phyloP scores from a whole-genome alignment of 2,329 filamentous ascomycete genomes.

The Sclerotinia nivalis region DNA sequence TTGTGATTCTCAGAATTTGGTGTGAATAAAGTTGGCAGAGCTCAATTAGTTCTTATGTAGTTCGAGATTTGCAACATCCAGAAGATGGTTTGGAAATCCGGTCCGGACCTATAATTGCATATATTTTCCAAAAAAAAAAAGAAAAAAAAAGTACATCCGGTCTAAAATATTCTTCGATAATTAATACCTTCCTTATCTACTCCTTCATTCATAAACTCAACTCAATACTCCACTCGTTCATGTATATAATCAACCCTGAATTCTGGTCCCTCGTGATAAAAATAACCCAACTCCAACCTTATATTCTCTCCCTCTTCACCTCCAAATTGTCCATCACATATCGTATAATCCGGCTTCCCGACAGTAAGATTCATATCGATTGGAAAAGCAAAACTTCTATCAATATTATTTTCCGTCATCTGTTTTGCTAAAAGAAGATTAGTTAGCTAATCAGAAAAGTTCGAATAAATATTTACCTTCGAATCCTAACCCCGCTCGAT shows the following conservation, averaged over 20 bases:
- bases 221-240: constrained; percentile 22
- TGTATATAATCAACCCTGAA: constrained; percentile 27
- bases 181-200: too few species aligned
- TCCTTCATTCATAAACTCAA: background rate
- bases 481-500: constrained; percentile 21
- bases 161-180: too few species aligned
- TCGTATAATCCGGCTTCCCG: constrained; percentile 7
- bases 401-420: constrained; percentile 7
- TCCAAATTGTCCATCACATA: background rate
- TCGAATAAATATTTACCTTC: background rate
- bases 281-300: constrained; percentile 13
- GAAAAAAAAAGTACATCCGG: too few species aligned
- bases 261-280: constrained; percentile 25
- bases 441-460: background rate
- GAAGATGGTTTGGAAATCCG: too few species aligned
- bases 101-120: too few species aligned
- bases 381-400: background rate
- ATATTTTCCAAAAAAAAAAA: too few species aligned
- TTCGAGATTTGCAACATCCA: too few species aligned
- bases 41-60: too few species aligned
- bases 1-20: too few species aligned
- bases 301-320: background rate
- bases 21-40: too few species aligned
- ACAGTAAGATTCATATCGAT: constrained; percentile 2
- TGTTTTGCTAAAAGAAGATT: constrained; percentile 3